Evolutionary conservation across 2,329 filamentous ascomycete genomes (phyloP).

Genomic region (Metarhizium guizhouense): DNA sequence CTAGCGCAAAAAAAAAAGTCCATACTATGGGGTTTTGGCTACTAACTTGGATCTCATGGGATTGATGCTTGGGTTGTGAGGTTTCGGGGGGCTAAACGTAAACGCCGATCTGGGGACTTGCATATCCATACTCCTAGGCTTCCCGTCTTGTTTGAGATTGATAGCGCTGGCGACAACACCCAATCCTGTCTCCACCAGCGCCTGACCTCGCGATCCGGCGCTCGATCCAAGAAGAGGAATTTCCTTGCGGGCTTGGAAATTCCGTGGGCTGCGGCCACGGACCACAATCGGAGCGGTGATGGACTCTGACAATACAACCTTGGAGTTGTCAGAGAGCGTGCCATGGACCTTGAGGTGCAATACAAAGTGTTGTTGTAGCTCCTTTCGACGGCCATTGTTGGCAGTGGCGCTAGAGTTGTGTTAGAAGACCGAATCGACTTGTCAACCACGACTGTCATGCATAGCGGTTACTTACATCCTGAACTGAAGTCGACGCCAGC

Average conservation of each 20-base stretch:
- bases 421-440: background rate
- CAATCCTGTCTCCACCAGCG: constrained; percentile 53
- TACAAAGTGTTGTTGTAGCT: constrained; percentile 93
- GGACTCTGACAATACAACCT: constrained; percentile 73
- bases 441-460: background rate
- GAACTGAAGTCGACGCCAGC: constrained; percentile 90
- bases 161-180: constrained; percentile 51
- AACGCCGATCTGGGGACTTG: constrained; percentile 49
- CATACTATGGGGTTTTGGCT: background rate
- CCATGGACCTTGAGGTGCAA: constrained; percentile 79
- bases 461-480: constrained; percentile 49
- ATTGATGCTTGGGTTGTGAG: constrained; percentile 42
- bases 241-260: constrained; percentile 91
- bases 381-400: constrained; percentile 90
- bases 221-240: constrained; percentile 75
- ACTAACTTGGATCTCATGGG: constrained; percentile 51
- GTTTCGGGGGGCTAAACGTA: constrained; percentile 48
- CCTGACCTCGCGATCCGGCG: constrained; percentile 69
- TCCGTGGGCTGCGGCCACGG: constrained; percentile 82
- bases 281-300: constrained; percentile 89
- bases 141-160: constrained; percentile 44
- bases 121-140: constrained; percentile 41
- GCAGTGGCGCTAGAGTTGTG: constrained; percentile 62
- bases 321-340: constrained; percentile 74
- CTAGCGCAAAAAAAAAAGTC: background rate